These are phyloP conservation scores for Trichoderma koningii DNA, from an alignment of 2,329 filamentous ascomycete genomes.

Conservation along the genomic window DNA sequence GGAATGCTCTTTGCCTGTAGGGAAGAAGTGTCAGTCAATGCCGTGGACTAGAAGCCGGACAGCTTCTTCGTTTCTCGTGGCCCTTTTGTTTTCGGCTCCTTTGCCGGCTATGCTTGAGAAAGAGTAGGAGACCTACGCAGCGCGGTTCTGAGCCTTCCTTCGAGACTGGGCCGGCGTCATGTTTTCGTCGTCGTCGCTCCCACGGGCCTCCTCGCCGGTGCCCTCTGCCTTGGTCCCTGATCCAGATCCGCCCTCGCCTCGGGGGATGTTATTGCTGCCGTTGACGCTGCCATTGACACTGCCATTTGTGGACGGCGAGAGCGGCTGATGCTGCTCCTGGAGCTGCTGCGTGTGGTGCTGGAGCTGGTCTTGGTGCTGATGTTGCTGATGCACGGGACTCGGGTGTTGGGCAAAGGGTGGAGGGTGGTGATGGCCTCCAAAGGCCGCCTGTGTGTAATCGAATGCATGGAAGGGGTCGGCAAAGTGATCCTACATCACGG, in stretches of 20 bases:
- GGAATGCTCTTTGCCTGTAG: conserved; percentile 85
- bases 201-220: conserved; percentile 42
- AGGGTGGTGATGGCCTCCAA: conserved; percentile 42
- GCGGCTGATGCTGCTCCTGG: conserved; percentile 32
- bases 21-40: background rate
- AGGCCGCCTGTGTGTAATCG: conserved; percentile 44
- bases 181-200: conserved; percentile 59
- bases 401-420: conserved; percentile 39
- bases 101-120: background rate
- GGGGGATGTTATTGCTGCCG: conserved; percentile 31
- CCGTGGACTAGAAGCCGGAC: background rate
- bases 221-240: conserved; percentile 43
- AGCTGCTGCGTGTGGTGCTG: conserved; percentile 26
- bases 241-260: conserved; percentile 9
- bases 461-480: conserved; percentile 51
- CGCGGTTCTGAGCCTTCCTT: conserved; percentile 63
- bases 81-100: background rate
- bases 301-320: conserved; percentile 31
- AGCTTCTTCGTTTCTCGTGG: too few species aligned
- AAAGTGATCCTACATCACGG: conserved; percentile 51
- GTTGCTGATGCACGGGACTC: background rate
- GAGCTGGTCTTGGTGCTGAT: background rate
- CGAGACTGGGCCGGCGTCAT: conserved; percentile 60
- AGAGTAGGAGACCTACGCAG: conserved; percentile 54
- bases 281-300: conserved; percentile 30